Conservation (phyloP, 108 stramenopile genomes). For the Skeletonema potamos region DNA sequence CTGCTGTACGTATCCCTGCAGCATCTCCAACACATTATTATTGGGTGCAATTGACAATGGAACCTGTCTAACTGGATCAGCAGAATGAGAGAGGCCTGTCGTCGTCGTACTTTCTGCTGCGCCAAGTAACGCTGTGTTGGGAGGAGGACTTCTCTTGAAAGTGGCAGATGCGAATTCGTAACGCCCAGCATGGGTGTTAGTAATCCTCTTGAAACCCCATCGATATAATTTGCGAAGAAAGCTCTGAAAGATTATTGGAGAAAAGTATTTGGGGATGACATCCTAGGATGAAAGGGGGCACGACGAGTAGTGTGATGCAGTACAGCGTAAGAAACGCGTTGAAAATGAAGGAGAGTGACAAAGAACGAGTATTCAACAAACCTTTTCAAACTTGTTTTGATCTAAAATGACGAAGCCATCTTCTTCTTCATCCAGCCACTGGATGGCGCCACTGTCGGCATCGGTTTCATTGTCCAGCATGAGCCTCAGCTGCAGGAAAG, state of each 20-base stretch:
- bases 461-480: neutral
- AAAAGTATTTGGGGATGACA: neutral
- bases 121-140: neutral
- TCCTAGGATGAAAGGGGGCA: neutral
- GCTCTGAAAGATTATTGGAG: neutral
- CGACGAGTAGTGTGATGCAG: neutral
- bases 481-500: neutral
- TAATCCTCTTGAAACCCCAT: neutral
- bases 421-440: neutral
- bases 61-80: neutral
- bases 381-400: neutral
- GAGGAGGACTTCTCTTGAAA: neutral
- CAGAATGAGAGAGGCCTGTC: no score
- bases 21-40: no score
- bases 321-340: neutral
- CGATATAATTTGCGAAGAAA: neutral
- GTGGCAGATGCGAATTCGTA: neutral
- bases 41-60: neutral
- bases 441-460: neutral
- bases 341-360: neutral
- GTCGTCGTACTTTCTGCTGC: neutral
- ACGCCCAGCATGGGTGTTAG: neutral
- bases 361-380: neutral
- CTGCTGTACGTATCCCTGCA: no score
- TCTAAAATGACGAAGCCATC: slow-evolving; percentile 1